Conservation (phyloP, 495 filamentous ascomycete species). For the Penicillium egyptiacum region DNA sequence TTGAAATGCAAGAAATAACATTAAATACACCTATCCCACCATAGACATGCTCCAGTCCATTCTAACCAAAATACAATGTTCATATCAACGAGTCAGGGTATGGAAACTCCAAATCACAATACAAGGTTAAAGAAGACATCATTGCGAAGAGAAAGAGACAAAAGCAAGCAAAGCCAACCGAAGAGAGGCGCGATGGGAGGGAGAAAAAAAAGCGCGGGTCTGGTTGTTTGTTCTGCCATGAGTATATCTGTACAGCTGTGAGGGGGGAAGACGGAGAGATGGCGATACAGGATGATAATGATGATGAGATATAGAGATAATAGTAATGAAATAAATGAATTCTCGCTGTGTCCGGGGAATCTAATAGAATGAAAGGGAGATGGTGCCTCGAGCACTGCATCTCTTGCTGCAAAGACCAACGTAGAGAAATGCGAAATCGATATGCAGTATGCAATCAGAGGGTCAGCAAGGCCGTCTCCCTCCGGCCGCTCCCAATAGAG, state of each 20-base stretch:
- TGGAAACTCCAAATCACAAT: slow-evolving; percentile 9
- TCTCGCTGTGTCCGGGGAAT: slow-evolving; percentile 33
- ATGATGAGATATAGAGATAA: slow-evolving; percentile 9
- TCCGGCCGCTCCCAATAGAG: background rate
- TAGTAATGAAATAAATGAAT: slow-evolving; percentile 15
- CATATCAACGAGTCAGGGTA: slow-evolving; percentile 14
- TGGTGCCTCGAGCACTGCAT: slow-evolving; percentile 15
- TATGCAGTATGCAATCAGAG: slow-evolving; percentile 6
- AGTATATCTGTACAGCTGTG: slow-evolving; percentile 10
- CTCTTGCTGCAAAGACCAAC: slow-evolving; percentile 14
- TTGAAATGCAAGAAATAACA: slow-evolving; percentile 1
- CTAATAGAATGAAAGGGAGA: slow-evolving; percentile 26
- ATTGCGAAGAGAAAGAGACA: background rate
- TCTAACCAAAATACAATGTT: slow-evolving; percentile 9
- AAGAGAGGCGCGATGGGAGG: background rate
- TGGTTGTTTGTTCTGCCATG: background rate
- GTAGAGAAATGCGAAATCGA: slow-evolving; percentile 9
- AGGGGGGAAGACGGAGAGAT: background rate
- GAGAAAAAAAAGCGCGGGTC: background rate
- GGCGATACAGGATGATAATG: background rate
- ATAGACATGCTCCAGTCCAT: slow-evolving; percentile 5
- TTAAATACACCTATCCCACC: slow-evolving; percentile 4
- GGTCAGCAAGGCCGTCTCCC: slow-evolving; percentile 1
- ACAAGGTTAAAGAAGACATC: slow-evolving; percentile 8
- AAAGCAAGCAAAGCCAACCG: background rate